A percentile compares a stretch with the other conserved stretches of the same genome.
Conservation (phyloP, 2,329 filamentous ascomycete species). For the Malbranchea zuffiana region DNA sequence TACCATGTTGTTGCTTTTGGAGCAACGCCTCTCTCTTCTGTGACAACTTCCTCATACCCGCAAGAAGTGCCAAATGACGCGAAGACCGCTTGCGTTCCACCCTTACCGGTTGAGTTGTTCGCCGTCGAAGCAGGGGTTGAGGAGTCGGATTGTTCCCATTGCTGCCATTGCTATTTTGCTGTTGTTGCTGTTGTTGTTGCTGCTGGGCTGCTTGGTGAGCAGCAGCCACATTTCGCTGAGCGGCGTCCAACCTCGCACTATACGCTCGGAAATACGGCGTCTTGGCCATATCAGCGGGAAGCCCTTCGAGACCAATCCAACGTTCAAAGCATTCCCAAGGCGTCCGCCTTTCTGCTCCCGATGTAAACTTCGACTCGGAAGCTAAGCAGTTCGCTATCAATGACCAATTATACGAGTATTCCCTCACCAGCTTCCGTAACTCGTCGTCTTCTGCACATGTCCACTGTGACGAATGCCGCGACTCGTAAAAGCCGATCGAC, state of each 20-base stretch:
- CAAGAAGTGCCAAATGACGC: constrained; percentile 77
- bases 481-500: constrained; percentile 79
- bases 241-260: constrained; percentile 51
- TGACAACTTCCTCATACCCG: constrained; percentile 88
- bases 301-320: constrained; percentile 83
- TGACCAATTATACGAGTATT: constrained; percentile 97
- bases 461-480: constrained; percentile 80
- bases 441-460: constrained; percentile 83
- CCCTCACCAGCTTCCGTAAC: constrained; percentile 69
- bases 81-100: constrained; percentile 81
- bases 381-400: constrained; percentile 74
- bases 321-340: constrained; percentile 98
- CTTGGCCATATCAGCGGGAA: constrained; percentile 88
- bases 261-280: constrained; percentile 86
- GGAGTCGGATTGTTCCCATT: constrained; percentile 40
- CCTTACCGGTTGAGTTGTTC: constrained; percentile 63
- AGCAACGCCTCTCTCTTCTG: constrained; percentile 80
- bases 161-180: constrained; percentile 18
- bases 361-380: constrained; percentile 64
- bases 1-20: constrained; percentile 77
- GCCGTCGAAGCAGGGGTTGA: constrained; percentile 50
- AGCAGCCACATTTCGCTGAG: constrained; percentile 48
- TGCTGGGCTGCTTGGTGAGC: constrained; percentile 43
- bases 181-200: constrained; percentile 43
- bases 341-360: constrained; percentile 77